A percentile compares a stretch with the other conserved stretches of the same genome.
These are phyloP conservation scores for Termitomyces sp. DNA, from an alignment of 768 basidiomycete species.

Conservation along the genomic window DNA sequence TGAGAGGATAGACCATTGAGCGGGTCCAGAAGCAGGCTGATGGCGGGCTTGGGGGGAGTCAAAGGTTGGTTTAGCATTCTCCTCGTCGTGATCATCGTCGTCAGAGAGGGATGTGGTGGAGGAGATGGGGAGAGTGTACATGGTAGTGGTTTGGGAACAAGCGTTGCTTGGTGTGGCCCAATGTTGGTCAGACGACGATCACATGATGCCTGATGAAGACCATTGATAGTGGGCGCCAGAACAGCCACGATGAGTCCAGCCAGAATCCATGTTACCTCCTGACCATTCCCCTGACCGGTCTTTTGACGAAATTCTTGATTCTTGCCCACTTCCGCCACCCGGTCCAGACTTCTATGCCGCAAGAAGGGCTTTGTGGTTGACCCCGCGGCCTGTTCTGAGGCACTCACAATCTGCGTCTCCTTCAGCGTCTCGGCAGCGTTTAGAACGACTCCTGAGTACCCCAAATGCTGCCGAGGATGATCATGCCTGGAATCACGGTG, in stretches of 20 bases:
- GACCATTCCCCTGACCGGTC: not conserved
- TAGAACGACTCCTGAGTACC: constrained; percentile 43
- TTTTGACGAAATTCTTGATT: constrained; percentile 36
- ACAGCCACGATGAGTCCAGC: not conserved
- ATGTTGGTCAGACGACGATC: constrained; percentile 14
- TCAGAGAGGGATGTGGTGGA: constrained; percentile 78
- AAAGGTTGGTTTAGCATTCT: constrained; percentile 40
- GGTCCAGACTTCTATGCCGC: constrained; percentile 62
- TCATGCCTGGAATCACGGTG: constrained; percentile 47
- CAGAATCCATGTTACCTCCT: constrained; percentile 5
- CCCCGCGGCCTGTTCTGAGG: constrained; percentile 13
- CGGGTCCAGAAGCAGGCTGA: constrained; percentile 48
- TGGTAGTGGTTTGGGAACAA: constrained; percentile 29
- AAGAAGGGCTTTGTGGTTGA: constrained; percentile 60
- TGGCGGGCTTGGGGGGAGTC: constrained; percentile 35
- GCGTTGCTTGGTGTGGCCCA: not conserved
- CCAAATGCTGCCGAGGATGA: constrained; percentile 46
- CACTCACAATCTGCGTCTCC: constrained; percentile 11
- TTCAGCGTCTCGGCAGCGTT: constrained; percentile 36
- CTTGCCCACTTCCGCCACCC: constrained; percentile 45
- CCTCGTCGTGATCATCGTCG: constrained; percentile 59
- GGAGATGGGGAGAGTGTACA: constrained; percentile 55
- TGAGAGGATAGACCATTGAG: constrained; percentile 49
- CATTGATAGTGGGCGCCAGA: not conserved
- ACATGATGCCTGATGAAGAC: constrained; percentile 9